Conservation (phyloP, 352 stramenopile species). For the Globisporangium cylindrosporum region DNA sequence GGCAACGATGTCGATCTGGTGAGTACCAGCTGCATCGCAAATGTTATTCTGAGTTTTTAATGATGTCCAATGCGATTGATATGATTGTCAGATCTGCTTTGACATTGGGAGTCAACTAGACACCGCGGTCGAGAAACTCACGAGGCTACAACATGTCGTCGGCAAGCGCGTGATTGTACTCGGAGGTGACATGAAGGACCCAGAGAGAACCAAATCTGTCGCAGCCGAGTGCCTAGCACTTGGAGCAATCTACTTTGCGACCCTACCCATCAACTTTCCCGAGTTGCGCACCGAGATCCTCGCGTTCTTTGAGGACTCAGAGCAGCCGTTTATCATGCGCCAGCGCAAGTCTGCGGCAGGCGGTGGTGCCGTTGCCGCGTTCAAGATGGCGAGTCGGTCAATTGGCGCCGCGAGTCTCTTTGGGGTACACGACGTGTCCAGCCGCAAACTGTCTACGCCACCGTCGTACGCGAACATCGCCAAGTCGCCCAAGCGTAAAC, state of each 20-base stretch:
- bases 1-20: conserved; percentile 50
- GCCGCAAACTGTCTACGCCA: conserved; percentile 34
- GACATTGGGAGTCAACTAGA: conserved; percentile 55
- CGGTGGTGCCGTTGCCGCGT: conserved; percentile 17
- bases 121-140: conserved; percentile 37
- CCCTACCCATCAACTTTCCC: conserved; percentile 57
- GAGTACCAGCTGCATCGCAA: conserved; percentile 12
- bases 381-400: conserved; percentile 26
- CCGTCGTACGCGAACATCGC: conserved; percentile 30
- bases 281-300: conserved; percentile 52
- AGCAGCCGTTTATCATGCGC: conserved; percentile 54
- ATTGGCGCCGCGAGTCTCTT: conserved; percentile 47
- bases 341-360: conserved; percentile 29
- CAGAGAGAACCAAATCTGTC: conserved; percentile 28
- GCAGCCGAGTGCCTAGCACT: conserved; percentile 41
- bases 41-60: not conserved
- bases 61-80: not conserved
- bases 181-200: conserved; percentile 40
- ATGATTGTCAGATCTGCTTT: conserved; percentile 46
- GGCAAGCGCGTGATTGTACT: conserved; percentile 55
- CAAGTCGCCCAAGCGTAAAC: conserved; percentile 27
- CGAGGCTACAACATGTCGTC: conserved; percentile 30
- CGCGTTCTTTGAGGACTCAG: conserved; percentile 48
- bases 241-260: conserved; percentile 61
- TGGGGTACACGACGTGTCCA: conserved; percentile 27